Evolutionary conservation across 768 basidiomycete species (phyloP).

Genomic region (Phylloporus rhodoxanthus): DNA sequence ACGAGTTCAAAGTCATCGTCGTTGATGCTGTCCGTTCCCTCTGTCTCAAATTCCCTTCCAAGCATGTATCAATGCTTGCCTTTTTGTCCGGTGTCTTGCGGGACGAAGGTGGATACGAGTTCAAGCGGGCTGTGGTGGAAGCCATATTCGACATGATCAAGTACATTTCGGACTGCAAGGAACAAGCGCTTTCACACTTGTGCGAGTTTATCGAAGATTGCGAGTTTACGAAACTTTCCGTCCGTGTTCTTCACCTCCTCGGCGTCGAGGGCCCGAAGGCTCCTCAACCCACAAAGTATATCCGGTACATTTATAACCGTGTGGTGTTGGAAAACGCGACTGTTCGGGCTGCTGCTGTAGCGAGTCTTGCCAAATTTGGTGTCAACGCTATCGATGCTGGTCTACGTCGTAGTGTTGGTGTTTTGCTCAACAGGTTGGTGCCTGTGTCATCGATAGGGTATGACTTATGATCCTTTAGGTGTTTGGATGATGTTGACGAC

Average conservation of each 20-base stretch:
- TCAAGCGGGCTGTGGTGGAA: conserved; percentile 98
- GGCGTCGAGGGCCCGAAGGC: conserved; percentile 95
- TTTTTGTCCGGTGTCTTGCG: conserved; percentile 96
- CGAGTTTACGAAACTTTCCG: conserved; percentile 98
- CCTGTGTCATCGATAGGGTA: neutral
- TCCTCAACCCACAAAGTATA: conserved; percentile 96
- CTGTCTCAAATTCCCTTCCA: conserved; percentile 97
- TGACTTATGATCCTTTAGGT: conserved; percentile 36
- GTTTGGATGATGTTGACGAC: conserved; percentile 96
- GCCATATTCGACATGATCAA: conserved; percentile 99
- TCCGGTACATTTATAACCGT: conserved; percentile 99
- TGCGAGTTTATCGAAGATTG: conserved; percentile 99
- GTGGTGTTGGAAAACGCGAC: conserved; percentile 98
- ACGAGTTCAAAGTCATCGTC: conserved; percentile 99
- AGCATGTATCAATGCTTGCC: conserved; percentile 93
- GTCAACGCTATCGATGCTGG: conserved; percentile 75
- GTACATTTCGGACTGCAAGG: conserved; percentile 91
- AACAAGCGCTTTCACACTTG: conserved; percentile 93
- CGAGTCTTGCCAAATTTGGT: conserved; percentile 94
- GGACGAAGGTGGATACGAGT: conserved; percentile 98
- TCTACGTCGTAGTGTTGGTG: conserved; percentile 80
- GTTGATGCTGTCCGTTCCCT: conserved; percentile 97
- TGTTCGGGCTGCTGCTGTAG: conserved; percentile 92
- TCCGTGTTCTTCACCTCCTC: conserved; percentile 90
- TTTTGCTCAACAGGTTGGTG: conserved; percentile 74